Evolutionary conservation across 192 early-diverging fungal species (phyloP).

Genomic region (Oehlia diaphana): DNA sequence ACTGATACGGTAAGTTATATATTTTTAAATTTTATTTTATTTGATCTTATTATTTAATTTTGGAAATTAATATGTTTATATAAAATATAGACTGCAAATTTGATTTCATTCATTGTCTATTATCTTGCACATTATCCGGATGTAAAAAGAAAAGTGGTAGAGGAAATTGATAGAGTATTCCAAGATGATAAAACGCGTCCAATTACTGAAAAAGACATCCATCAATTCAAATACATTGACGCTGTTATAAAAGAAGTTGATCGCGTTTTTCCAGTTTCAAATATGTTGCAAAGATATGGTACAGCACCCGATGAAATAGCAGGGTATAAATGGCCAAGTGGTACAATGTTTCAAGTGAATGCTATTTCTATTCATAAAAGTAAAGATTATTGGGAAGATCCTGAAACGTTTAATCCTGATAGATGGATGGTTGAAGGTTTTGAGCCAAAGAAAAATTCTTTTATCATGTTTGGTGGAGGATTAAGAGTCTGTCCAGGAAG

Average conservation of each 20-base stretch:
- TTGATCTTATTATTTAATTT: no score
- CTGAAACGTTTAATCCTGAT: no score
- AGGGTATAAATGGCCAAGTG: background rate
- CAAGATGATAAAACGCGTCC: no score
- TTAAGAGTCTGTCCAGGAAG: constrained; percentile 2
- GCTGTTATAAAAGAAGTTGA: constrained; percentile 17
- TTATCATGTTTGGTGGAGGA: no score
- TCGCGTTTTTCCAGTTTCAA: background rate
- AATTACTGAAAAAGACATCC: background rate
- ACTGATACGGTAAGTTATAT: constrained; percentile 10
- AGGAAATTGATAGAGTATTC: background rate
- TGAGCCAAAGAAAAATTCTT: no score
- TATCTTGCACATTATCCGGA: background rate
- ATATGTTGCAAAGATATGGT: background rate
- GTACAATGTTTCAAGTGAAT: background rate
- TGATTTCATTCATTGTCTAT: no score
- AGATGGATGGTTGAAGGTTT: no score
- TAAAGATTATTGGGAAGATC: no score
- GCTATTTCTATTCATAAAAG: background rate
- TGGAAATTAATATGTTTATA: no score
- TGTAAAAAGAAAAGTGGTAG: background rate
- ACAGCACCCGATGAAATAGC: background rate
- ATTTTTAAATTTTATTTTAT: no score
- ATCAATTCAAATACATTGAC: constrained; percentile 7
- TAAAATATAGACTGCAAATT: background rate